Evolutionary conservation across 108 stramenopile genomes (phyloP), one percentile per base, ranked within the genome.

Genomic region (Nitzschia inconspicua): DNA sequence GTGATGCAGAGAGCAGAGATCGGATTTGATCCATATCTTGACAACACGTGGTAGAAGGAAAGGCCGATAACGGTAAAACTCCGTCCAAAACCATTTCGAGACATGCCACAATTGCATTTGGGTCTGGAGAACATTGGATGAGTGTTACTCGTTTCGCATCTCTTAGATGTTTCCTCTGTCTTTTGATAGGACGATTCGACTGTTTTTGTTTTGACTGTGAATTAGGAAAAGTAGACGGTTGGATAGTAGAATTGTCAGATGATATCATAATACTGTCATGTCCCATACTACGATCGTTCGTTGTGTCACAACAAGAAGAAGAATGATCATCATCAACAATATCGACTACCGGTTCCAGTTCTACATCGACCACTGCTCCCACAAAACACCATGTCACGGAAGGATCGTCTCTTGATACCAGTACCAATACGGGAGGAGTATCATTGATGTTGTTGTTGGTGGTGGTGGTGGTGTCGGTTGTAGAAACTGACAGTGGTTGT

Each of bases 81-180:
- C 57, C 6, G 3, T 58, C 39, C 37, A 41, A 24, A 2, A 60
- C 46, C n/a, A 44, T 18, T 10, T 48, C 18, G n/a, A 60, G 31
- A 29, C 44, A 44, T 0, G n/a, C 25, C 11, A 32, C 41, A 4
- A 60, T 47, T 4, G 60, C 60, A 46, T 44, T 48, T 7, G 60
- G 60, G 47, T 60, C 60, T 2, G 60, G 60, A 20, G 60, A 44
- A 43, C 44, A 60, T 9, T 46, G 30, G 14, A 60, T 4, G n/a
- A 60, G n/a, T 19, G n/a, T 37, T n/a, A 54, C 23, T 2, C 18
- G 4, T 31, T 19, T n/a, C 4, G 53, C 53, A 13, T 37, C 20
- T 52, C 35, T 19, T 0, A 34, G 0, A n/a, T 29, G 10, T 13
- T 30, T 0, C 3, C 34, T 0, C 34, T 6, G 29, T 14, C 19